These are phyloP conservation scores for Claviceps fusiformis DNA, from an alignment of 2,329 filamentous ascomycete species.

Conservation along the genomic window DNA sequence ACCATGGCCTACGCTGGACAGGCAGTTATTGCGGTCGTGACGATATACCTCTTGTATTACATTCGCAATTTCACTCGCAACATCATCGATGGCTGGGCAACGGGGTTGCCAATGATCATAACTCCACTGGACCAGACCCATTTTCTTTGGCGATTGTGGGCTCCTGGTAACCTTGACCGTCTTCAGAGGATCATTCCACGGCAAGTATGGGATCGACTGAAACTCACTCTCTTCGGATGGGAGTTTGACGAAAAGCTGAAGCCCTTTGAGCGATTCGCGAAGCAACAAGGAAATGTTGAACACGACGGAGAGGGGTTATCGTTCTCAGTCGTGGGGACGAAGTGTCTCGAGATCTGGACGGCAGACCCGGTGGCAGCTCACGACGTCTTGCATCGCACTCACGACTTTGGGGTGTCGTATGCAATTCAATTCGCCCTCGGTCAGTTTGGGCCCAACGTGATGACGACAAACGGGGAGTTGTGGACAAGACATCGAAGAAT, in stretches of 20 bases:
- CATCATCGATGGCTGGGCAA: background rate
- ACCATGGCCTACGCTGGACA: background rate
- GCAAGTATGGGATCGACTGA: background rate
- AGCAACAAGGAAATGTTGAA: background rate
- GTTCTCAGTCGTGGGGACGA: background rate
- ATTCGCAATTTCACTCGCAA: background rate
- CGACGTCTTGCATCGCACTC: background rate
- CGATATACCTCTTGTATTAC: background rate
- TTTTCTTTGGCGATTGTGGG: background rate
- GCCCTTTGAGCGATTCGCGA: background rate
- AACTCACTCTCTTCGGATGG: conserved; percentile 1
- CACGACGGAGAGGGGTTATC: background rate
- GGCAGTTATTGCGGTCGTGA: background rate
- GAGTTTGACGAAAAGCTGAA: conserved; percentile 1
- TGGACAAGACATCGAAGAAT: background rate
- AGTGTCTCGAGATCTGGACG: background rate
- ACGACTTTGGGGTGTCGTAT: background rate
- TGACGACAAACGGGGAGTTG: background rate
- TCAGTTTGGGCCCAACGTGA: background rate
- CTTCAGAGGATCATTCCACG: background rate
- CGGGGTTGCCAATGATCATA: background rate
- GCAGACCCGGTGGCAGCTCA: background rate
- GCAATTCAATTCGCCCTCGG: background rate
- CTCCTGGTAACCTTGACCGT: background rate
- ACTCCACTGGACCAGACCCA: background rate